These are phyloP conservation scores for Globisporangium acanthophoron DNA, from an alignment of 352 stramenopile species.

Conservation along the genomic window DNA sequence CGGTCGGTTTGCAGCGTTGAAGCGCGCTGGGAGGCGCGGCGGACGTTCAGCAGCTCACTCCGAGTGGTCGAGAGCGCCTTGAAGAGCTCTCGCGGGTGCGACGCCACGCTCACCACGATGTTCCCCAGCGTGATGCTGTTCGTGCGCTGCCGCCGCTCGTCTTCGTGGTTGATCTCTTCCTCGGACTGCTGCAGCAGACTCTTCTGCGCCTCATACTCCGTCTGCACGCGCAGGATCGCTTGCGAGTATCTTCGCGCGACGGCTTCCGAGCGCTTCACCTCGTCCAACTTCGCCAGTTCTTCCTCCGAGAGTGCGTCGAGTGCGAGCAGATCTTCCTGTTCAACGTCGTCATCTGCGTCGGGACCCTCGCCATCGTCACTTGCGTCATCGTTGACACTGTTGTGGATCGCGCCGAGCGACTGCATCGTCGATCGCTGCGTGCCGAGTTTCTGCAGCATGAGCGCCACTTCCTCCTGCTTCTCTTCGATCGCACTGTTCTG, in stretches of 20 bases:
- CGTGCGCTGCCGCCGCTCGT: conserved; percentile 41
- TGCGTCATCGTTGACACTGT: background rate
- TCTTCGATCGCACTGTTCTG: conserved; percentile 53
- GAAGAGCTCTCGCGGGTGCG: conserved; percentile 58
- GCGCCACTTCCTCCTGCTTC: conserved; percentile 41
- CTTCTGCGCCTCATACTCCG: conserved; percentile 50
- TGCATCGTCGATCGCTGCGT: conserved; percentile 1
- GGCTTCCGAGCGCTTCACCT: conserved; percentile 40
- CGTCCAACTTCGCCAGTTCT: conserved; percentile 15
- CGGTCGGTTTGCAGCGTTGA: conserved; percentile 55
- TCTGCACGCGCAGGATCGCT: conserved; percentile 41
- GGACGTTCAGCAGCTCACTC: conserved; percentile 32
- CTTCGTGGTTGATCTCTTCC: conserved; percentile 27
- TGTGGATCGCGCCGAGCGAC: conserved; percentile 3
- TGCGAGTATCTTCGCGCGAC: conserved; percentile 47
- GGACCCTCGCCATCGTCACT: conserved; percentile 1
- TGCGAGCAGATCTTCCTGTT: conserved; percentile 2
- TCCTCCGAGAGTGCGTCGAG: conserved; percentile 8
- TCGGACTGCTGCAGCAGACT: conserved; percentile 34
- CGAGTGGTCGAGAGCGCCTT: conserved; percentile 46
- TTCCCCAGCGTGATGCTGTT: conserved; percentile 52
- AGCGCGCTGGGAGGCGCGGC: conserved; percentile 40
- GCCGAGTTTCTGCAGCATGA: conserved; percentile 34
- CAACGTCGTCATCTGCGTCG: background rate
- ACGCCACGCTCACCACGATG: conserved; percentile 47